These are phyloP conservation scores for Backusella westeae DNA, from an alignment of 192 early-diverging fungal genomes.

Conservation along the genomic window DNA sequence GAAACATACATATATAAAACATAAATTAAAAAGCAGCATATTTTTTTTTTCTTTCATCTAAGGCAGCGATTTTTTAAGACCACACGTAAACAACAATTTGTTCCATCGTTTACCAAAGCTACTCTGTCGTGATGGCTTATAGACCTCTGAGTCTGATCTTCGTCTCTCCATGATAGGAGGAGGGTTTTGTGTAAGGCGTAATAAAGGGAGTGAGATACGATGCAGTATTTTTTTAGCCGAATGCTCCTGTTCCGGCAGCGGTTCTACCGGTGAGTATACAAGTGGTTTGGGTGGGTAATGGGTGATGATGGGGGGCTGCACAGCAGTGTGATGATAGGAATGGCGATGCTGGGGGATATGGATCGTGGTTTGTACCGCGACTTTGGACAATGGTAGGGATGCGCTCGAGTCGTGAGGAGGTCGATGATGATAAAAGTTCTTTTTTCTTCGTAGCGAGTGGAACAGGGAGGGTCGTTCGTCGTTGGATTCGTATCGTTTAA, in stretches of 20 bases:
- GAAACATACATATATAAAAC: background rate
- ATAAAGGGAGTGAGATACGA: slow-evolving; percentile 2
- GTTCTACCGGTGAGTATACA: slow-evolving; percentile 32
- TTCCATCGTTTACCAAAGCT: background rate
- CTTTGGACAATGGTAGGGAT: slow-evolving; percentile 17
- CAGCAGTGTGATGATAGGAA: slow-evolving; percentile 16
- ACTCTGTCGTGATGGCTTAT: background rate
- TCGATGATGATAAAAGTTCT: background rate
- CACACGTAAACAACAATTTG: background rate
- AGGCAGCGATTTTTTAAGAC: background rate
- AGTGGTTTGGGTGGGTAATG: slow-evolving; percentile 35
- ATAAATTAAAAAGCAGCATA: background rate
- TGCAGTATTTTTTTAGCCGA: background rate
- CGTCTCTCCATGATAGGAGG: background rate
- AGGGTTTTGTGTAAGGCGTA: background rate
- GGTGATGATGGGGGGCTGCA: slow-evolving; percentile 29
- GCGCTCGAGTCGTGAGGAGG: background rate
- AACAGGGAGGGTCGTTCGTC: background rate
- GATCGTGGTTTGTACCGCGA: slow-evolving; percentile 34
- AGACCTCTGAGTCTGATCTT: slow-evolving; percentile 7
- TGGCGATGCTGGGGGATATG: slow-evolving; percentile 11
- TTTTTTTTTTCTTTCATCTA: background rate
- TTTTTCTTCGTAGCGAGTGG: slow-evolving; percentile 3
- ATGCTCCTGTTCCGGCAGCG: background rate
- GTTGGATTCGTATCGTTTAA: slow-evolving; percentile 5